phyloP scores from a whole-genome alignment of 805 yeast genomes.

The Blastobotrys attinorum region DNA sequence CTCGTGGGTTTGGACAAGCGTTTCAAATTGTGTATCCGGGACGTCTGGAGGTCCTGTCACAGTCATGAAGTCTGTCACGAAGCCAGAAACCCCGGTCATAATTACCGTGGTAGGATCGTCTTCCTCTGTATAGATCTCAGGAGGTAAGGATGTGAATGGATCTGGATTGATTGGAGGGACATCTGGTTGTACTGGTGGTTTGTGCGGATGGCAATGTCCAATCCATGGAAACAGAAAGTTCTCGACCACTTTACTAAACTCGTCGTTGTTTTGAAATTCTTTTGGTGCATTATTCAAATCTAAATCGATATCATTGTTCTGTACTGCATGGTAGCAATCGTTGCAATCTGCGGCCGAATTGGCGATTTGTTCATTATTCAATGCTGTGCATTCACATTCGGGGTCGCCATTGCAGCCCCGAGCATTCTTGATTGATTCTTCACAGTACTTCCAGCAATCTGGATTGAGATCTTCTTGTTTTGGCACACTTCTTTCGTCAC shows the following conservation, averaged over 20 bases:
- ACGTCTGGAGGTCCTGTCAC: too few species aligned
- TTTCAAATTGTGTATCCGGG: too few species aligned
- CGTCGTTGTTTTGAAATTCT: slow-evolving; percentile 7
- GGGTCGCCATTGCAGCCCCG: slow-evolving; percentile 10
- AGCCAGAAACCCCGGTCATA: too few species aligned
- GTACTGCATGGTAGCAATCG: slow-evolving; percentile 13
- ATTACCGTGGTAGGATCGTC: background rate
- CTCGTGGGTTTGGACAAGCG: too few species aligned
- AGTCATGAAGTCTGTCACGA: too few species aligned
- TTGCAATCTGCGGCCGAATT: slow-evolving; percentile 13
- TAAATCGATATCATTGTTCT: slow-evolving; percentile 8
- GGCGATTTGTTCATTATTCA: slow-evolving; percentile 5
- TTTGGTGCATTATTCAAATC: slow-evolving; percentile 10
- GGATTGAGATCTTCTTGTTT: background rate
- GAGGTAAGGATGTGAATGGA: background rate
- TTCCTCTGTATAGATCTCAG: too few species aligned
- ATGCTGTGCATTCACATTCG: slow-evolving; percentile 10
- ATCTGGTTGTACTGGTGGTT: background rate
- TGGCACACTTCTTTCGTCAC: background rate
- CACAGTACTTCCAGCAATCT: slow-evolving; percentile 16
- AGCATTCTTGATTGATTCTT: slow-evolving; percentile 9
- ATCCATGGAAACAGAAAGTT: slow-evolving; percentile 15
- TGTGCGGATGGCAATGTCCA: slow-evolving; percentile 8
- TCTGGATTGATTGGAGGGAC: slow-evolving; percentile 1
- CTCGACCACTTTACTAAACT: slow-evolving; percentile 15